Conservation (phyloP, 2,329 filamentous ascomycete species). For the Sporothrix schenckii region DNA sequence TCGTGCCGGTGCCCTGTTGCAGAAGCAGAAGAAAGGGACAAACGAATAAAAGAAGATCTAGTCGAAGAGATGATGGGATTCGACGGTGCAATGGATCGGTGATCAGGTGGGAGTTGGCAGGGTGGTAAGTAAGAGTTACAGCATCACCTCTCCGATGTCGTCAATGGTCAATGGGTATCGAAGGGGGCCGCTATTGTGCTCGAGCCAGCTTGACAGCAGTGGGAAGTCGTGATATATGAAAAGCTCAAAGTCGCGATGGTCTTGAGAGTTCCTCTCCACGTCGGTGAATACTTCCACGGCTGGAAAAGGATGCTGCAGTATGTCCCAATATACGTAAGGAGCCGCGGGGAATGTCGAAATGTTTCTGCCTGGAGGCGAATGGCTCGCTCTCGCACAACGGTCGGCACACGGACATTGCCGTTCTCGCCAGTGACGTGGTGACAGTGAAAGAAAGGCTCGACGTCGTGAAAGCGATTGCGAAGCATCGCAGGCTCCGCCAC, state of each 20-base stretch:
- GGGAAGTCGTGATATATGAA: not conserved
- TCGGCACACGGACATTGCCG: constrained; percentile 1
- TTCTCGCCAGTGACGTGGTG: not conserved
- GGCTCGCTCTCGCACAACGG: not conserved
- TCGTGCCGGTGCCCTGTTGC: not conserved
- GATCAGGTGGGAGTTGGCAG: not conserved
- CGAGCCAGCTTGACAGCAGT: no score
- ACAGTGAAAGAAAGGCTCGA: not conserved
- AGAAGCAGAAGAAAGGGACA: not conserved
- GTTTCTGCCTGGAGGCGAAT: not conserved
- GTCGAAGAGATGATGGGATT: not conserved
- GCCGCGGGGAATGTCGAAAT: not conserved
- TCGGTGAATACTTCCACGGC: not conserved
- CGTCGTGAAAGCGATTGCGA: constrained; percentile 9
- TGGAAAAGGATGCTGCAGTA: not conserved
- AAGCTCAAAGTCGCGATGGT: not conserved
- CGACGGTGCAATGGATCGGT: not conserved
- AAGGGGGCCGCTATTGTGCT: not conserved
- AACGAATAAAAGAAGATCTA: not conserved
- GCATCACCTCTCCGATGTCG: no score
- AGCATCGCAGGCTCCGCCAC: constrained; percentile 16
- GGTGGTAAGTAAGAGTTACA: not conserved
- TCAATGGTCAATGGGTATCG: no score
- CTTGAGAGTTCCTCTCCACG: not conserved
- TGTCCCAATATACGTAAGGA: constrained; percentile 1